Percentiles rank a stretch among this genome's conserved stretches.
Evolutionary conservation across 805 yeast genomes (phyloP).

Genomic region (Saccharomyces kudriavzevii): DNA sequence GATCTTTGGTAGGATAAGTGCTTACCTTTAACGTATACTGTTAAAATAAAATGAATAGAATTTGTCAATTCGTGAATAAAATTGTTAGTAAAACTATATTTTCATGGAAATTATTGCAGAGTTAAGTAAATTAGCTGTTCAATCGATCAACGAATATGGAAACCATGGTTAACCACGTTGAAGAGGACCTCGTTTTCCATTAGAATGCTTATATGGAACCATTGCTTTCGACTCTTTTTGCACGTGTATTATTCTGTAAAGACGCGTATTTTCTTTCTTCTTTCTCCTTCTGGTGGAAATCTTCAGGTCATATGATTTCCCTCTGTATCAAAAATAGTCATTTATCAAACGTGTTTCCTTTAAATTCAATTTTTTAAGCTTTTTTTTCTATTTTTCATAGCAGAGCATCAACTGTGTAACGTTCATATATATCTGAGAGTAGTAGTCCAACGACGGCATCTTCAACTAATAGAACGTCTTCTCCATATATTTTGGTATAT

Average conservation of each 20-base stretch:
- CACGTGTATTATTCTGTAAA: background rate
- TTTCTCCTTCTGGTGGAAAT: too few species aligned
- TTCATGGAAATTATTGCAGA: background rate
- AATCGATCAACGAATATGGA: background rate
- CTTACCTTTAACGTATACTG: conserved; percentile 99
- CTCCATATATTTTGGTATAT: background rate
- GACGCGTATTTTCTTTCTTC: background rate
- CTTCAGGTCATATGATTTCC: too few species aligned
- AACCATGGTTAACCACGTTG: background rate
- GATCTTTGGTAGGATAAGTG: conserved; percentile 99
- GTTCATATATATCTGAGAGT: background rate
- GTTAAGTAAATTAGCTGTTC: background rate
- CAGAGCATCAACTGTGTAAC: background rate
- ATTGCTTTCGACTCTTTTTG: background rate
- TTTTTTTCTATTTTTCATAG: background rate
- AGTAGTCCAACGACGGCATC: background rate
- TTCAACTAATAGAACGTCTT: background rate
- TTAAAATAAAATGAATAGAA: conserved; percentile 6
- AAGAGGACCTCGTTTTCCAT: background rate
- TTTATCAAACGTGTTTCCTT: too few species aligned
- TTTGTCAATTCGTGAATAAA: background rate
- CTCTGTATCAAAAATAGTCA: too few species aligned
- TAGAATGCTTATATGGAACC: too few species aligned
- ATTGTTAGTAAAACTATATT: background rate
- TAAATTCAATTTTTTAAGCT: too few species aligned